Percentiles rank a stretch among this genome's conserved stretches.
Conservation (phyloP, 805 yeast genomes). For the Kregervanrija delftensis region DNA sequence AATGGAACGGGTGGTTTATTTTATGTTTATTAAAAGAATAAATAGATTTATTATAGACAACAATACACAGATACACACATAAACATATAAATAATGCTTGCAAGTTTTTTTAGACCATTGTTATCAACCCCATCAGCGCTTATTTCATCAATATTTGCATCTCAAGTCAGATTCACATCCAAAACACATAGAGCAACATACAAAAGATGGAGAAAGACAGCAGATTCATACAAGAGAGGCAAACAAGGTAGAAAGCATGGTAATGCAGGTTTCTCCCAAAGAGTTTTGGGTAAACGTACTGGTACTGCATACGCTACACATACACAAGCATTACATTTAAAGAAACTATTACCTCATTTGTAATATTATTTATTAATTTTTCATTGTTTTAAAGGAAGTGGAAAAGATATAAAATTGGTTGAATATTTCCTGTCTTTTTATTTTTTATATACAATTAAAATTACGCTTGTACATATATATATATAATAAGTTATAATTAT, state of each 20-base stretch:
- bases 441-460: slow-evolving; percentile 2
- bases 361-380: slow-evolving; percentile 5
- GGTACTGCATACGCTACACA: slow-evolving; percentile 50
- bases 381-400: not conserved
- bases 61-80: no score
- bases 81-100: no score
- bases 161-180: slow-evolving; percentile 29
- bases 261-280: slow-evolving; percentile 77
- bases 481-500: not conserved
- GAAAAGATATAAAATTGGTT: not conserved
- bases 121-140: slow-evolving; percentile 4
- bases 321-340: slow-evolving; percentile 52
- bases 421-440: not conserved
- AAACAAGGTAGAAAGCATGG: slow-evolving; percentile 90
- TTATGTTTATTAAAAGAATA: no score
- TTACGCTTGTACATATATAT: not conserved
- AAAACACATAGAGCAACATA: slow-evolving; percentile 85
- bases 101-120: slow-evolving; percentile 12
- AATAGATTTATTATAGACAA: no score
- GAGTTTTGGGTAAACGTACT: slow-evolving; percentile 51
- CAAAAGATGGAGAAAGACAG: slow-evolving; percentile 77
- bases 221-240: slow-evolving; percentile 59
- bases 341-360: slow-evolving; percentile 44
- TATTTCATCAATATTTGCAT: not conserved
- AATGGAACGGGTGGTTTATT: no score